Percentiles rank a stretch among this genome's conserved stretches.
Evolutionary conservation across 495 filamentous ascomycete genomes (phyloP).

Genomic region (Eremomyces bilateralis): DNA sequence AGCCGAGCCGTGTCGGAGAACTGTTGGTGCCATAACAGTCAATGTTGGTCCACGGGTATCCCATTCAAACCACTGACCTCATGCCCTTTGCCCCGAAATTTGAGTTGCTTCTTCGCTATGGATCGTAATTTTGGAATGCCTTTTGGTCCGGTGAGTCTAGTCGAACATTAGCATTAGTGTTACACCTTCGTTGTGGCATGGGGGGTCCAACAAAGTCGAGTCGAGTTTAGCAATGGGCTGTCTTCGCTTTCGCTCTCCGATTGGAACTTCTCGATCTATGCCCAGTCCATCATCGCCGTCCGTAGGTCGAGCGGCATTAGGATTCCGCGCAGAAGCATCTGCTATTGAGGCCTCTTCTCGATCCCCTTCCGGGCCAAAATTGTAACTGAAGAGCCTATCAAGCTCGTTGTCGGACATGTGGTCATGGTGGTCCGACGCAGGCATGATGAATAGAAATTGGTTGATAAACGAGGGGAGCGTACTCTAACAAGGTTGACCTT

Average conservation of each 20-base stretch:
- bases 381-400: slow-evolving; percentile 53
- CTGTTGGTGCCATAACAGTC: slow-evolving; percentile 20
- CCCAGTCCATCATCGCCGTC: slow-evolving; percentile 29
- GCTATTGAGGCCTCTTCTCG: too few species aligned
- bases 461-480: too few species aligned
- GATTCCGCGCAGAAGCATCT: too few species aligned
- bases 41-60: background rate
- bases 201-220: slow-evolving; percentile 57
- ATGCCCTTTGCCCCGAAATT: slow-evolving; percentile 80
- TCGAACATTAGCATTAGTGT: background rate
- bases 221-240: slow-evolving; percentile 68
- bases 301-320: too few species aligned
- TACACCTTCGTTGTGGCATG: too few species aligned
- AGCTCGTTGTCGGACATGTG: too few species aligned
- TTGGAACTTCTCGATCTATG: slow-evolving; percentile 69
- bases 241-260: slow-evolving; percentile 51
- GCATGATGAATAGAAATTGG: too few species aligned
- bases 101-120: slow-evolving; percentile 46
- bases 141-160: too few species aligned
- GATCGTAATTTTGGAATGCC: slow-evolving; percentile 68
- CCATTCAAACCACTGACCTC: slow-evolving; percentile 32
- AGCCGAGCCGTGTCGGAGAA: slow-evolving; percentile 69
- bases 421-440: too few species aligned
- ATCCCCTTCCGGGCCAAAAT: slow-evolving; percentile 28
- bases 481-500: too few species aligned